Conservation (phyloP, 2,329 filamentous ascomycete genomes). For the Fusarium goolgardi region DNA sequence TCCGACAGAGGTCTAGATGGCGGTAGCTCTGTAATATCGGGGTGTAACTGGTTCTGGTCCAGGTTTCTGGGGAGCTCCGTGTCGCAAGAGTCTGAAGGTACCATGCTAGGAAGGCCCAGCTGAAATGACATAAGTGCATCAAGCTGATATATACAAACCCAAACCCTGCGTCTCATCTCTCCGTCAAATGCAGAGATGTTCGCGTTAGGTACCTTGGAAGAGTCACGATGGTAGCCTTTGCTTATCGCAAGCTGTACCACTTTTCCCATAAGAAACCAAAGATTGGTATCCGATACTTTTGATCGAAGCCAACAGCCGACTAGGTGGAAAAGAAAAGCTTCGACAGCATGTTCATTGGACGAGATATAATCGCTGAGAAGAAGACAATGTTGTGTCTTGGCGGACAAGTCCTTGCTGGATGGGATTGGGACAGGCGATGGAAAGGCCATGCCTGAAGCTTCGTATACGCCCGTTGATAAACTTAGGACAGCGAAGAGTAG, state of each 20-base stretch:
- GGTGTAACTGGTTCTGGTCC: slow-evolving; percentile 34
- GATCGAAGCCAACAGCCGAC: slow-evolving; percentile 50
- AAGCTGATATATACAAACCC: slow-evolving; percentile 58
- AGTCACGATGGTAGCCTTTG: slow-evolving; percentile 62
- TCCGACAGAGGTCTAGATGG: slow-evolving; percentile 33
- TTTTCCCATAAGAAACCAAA: slow-evolving; percentile 59
- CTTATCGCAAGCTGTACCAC: slow-evolving; percentile 59
- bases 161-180: slow-evolving; percentile 61
- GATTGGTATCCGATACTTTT: slow-evolving; percentile 51
- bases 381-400: slow-evolving; percentile 56
- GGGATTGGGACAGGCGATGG: slow-evolving; percentile 39
- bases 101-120: slow-evolving; percentile 61
- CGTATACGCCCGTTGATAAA: slow-evolving; percentile 51
- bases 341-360: slow-evolving; percentile 56
- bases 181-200: slow-evolving; percentile 57
- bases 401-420: slow-evolving; percentile 33
- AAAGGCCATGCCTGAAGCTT: slow-evolving; percentile 37
- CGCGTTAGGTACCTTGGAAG: slow-evolving; percentile 50
- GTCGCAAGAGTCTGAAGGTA: slow-evolving; percentile 46
- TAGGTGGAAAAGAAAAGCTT: slow-evolving; percentile 57
- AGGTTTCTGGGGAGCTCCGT: slow-evolving; percentile 39
- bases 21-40: slow-evolving; percentile 23
- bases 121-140: slow-evolving; percentile 61
- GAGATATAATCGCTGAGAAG: slow-evolving; percentile 58
- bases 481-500: slow-evolving; percentile 59